Base-by-base conservation (phyloP, 2,329 filamentous ascomycete genomes). In the Metarhizium humberi region DNA sequence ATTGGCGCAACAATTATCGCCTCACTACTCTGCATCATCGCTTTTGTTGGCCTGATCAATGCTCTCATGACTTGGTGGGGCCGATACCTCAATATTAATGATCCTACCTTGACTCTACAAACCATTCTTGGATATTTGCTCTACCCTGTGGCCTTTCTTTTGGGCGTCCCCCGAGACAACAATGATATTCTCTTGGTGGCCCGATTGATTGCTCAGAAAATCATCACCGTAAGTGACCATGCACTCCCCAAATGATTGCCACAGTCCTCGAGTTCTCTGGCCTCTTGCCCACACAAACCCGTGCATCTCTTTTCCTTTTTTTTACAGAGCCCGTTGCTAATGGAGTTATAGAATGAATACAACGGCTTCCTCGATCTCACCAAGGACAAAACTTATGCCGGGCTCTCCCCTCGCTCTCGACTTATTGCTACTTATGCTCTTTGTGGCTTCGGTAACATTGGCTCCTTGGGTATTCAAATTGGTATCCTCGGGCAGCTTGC, bases 381-480 rank as follows among this genome's bases (percentile, higher is more conserved):
- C 2, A 68, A 69, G 0, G 88, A 72, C 1, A 67, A 69, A 0
- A 88, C 86, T 66, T 91, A 87, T 68, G 71, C 71, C 54, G 60
- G 67, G 32, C 78, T 95, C 58, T 84, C 82, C 34, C 74, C 81
- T 16, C 88, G 90, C 53, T 90, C 89, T 29, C 78, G 79, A 49
- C 79, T 95, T 61, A 95, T 95, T 65, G 88, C 87, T 49, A 95
- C 89, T 52, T 95, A 95, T 67, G 88, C 88, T 20, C 80, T 92
- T 60, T 95, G 90, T 71, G 83, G 83, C 30, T 90, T 90, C 68
- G 91, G 89, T 59, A 95, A 95, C 75, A 87, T 95, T 62, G 87
- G 88, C 54, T 92, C 89, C 34, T 80, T 95, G 50, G 90, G 90
- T 67, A 92, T 90, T 55, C 90, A 95, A 72, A 94, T 95, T 58